Base-by-base conservation (phyloP, 2,329 filamentous ascomycete species). In the Zarea fungicola region DNA sequence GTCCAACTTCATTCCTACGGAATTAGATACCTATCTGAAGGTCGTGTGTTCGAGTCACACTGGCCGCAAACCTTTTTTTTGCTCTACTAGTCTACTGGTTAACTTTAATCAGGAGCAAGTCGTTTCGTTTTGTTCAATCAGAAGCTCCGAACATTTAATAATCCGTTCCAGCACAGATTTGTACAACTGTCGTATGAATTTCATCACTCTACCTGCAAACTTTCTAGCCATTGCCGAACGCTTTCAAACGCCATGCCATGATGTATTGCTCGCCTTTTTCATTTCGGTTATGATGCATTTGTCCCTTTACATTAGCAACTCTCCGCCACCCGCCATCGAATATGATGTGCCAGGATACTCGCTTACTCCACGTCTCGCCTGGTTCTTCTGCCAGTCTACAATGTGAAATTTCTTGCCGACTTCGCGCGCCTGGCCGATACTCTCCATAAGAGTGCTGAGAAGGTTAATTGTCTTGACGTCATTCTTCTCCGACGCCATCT, bases 401-500 rank as follows among this genome's bases (percentile, higher is more conserved):
- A 84, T 66, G 26, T 70, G 65, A 56, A 85, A 88, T 66, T 91
- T 95, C 60, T 81, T 83, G 36, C 89, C 88, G 2, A 92, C 71
- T 41, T 89, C 84, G 47, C 85, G 80, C 21, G 87, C 83, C 28
- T 82, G 79, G 49, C 80, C 80, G 18, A 91, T 76, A 52, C 83
- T 87, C 54, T 86, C 79, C 54, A 91, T 84, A 25, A 96, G 76
- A 19, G 80, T 77, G 37, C 87, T 85, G 8, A 97, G 77, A 2
- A 97, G 72, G 5, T 81, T 80, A 42, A 95, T 78, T 3, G 96
- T 77, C 48, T 84, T 77, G 23, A 96, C 89, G 58, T 97, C 89
- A 60, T 95, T 93, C 52, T 84, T 76, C 68, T 96, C 87, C 46
- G 85, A 82, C 31, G 85, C 73, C 31, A 87, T 79, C 65, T 95